Percentiles rank a stretch among this genome's conserved stretches.
Evolutionary conservation across 352 stramenopile genomes (phyloP).

Genomic region (Globisporangium parvum): DNA sequence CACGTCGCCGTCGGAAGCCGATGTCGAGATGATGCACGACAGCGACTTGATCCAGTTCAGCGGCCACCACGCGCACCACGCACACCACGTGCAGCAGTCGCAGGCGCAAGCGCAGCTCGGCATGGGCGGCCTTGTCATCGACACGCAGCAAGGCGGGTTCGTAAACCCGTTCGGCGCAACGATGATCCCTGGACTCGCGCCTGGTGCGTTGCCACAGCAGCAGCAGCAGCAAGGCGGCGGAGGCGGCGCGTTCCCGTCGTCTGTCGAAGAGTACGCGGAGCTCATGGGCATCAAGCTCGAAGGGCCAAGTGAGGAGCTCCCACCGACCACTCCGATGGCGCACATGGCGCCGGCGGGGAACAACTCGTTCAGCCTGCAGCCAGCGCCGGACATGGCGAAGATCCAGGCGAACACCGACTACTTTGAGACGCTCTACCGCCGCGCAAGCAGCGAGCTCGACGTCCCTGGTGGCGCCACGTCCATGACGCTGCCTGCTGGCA

Average conservation of each 20-base stretch:
- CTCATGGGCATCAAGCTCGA: constrained; percentile 85
- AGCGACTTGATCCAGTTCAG: constrained; percentile 47
- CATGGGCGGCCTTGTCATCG: constrained; percentile 13
- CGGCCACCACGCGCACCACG: constrained; percentile 10
- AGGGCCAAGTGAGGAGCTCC: constrained; percentile 30
- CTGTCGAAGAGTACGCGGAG: constrained; percentile 75
- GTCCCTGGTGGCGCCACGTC: constrained; percentile 30
- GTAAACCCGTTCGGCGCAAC: constrained; percentile 40
- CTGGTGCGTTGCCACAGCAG: constrained; percentile 11
- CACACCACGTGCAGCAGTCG: constrained; percentile 13
- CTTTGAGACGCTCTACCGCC: constrained; percentile 74
- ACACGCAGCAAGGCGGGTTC: constrained; percentile 23
- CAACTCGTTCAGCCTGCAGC: constrained; percentile 28
- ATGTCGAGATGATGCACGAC: constrained; percentile 79
- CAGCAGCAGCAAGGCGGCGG: constrained; percentile 21
- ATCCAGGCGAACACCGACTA: constrained; percentile 78
- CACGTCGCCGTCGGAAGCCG: constrained; percentile 35
- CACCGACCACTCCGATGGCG: constrained; percentile 17
- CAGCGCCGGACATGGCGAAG: constrained; percentile 43
- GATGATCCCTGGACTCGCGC: constrained; percentile 36
- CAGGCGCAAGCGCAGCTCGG: constrained; percentile 5
- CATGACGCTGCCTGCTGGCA: constrained; percentile 57
- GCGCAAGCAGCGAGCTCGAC: constrained; percentile 27
- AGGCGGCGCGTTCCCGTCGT: constrained; percentile 20
- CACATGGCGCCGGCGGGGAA: constrained; percentile 21